Conservation (phyloP, 163 green algal genomes). For the Chlorella variabilis region DNA sequence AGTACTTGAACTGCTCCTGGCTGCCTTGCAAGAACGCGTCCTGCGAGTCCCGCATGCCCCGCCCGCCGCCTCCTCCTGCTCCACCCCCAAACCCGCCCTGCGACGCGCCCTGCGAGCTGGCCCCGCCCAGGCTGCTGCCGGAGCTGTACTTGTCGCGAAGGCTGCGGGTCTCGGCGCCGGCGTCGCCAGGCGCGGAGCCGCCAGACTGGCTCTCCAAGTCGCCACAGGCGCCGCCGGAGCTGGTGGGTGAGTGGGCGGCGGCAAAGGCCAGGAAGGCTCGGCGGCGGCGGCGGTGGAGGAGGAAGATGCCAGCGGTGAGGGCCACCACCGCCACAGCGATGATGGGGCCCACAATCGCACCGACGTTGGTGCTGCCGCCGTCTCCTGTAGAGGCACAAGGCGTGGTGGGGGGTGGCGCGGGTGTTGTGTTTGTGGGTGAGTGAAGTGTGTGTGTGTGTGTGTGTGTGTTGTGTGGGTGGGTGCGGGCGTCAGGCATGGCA, state of each 20-base stretch:
- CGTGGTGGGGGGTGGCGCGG: no score
- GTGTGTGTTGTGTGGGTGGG: no score
- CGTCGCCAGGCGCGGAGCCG: neutral
- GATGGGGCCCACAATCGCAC: slow-evolving; percentile 22
- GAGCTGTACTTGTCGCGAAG: slow-evolving; percentile 15
- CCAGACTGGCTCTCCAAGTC: slow-evolving; percentile 32
- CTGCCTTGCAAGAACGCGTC: slow-evolving; percentile 17
- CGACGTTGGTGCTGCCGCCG: slow-evolving; percentile 11
- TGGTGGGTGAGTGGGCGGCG: neutral
- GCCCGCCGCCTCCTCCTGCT: neutral
- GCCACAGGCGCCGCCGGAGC: neutral
- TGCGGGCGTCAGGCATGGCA: no score
- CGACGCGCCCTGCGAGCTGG: neutral
- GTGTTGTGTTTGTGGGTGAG: no score
- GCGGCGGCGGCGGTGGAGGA: slow-evolving; percentile 2
- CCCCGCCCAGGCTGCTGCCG: neutral
- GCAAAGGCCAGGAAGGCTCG: slow-evolving; percentile 15
- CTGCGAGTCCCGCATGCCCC: neutral
- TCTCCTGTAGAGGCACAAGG: no score
- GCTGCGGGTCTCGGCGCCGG: slow-evolving; percentile 13
- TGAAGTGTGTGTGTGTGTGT: no score
- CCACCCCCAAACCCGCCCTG: neutral
- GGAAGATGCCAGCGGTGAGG: neutral
- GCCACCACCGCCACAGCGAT: neutral
- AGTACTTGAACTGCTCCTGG: slow-evolving; percentile 22